These are phyloP conservation scores for Komagataella phaffii DNA, from an alignment of 805 yeast species.

Conservation along the genomic window DNA sequence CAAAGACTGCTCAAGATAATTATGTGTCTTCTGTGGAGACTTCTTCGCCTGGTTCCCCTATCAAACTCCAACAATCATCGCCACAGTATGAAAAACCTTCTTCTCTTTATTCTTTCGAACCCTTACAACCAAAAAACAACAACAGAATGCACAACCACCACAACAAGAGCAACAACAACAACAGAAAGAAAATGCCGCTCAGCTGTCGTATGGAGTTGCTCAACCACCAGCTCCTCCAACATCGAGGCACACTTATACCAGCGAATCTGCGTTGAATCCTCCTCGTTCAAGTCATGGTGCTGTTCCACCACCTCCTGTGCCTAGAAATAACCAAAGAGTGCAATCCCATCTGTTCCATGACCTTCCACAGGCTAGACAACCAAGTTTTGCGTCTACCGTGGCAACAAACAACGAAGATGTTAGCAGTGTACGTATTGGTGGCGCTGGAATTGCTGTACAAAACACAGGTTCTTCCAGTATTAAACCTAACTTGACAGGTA, in stretches of 20 bases:
- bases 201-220: background rate
- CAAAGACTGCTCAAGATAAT: background rate
- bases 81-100: background rate
- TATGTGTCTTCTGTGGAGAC: background rate
- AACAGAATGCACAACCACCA: background rate
- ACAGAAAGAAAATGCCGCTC: background rate
- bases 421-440: background rate
- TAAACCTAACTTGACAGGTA: conserved; percentile 17
- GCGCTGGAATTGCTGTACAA: conserved; percentile 21
- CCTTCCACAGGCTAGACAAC: background rate
- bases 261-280: background rate
- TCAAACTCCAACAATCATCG: background rate
- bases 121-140: background rate
- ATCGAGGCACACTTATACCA: background rate
- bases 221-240: background rate
- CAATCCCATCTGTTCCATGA: background rate
- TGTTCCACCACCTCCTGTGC: background rate
- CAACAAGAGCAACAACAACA: background rate
- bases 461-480: conserved; percentile 25
- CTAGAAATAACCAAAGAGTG: background rate
- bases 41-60: background rate
- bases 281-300: background rate
- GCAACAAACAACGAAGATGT: background rate
- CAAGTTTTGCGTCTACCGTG: background rate
- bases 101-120: background rate